phyloP scores from a whole-genome alignment of 805 yeast genomes.

The Myxozyma lipomycoides region DNA sequence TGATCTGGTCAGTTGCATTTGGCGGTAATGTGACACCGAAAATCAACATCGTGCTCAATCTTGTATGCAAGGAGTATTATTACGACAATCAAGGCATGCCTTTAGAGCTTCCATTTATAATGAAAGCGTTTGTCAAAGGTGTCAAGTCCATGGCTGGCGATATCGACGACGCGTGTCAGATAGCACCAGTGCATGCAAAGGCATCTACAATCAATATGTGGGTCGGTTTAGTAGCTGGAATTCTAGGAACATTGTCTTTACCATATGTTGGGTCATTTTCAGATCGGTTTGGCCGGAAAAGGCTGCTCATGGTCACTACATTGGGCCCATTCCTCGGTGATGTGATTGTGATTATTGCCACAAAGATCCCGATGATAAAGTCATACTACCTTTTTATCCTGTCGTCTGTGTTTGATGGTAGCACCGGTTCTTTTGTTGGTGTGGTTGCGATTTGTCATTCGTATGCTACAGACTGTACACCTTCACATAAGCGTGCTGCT shows the following conservation, averaged over 20 bases:
- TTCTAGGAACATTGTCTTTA: constrained; percentile 14
- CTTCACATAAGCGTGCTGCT: constrained; percentile 16
- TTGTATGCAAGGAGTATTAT: constrained; percentile 21
- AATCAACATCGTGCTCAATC: constrained; percentile 17
- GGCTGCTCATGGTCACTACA: constrained; percentile 5
- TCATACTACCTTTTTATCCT: constrained; percentile 16
- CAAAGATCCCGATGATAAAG: constrained; percentile 10
- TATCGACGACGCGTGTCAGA: constrained; percentile 17
- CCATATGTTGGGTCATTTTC: constrained; percentile 14
- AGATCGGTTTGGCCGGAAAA: constrained; percentile 17
- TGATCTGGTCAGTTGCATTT: constrained; percentile 13
- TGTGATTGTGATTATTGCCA: constrained; percentile 10
- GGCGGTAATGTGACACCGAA: constrained; percentile 24
- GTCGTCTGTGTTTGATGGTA: constrained; percentile 16
- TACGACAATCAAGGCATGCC: constrained; percentile 6
- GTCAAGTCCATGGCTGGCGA: constrained; percentile 2
- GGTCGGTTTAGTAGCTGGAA: constrained; percentile 21
- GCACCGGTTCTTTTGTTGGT: constrained; percentile 16
- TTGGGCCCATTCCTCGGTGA: constrained; percentile 23
- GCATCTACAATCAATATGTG: constrained; percentile 16
- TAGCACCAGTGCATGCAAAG: constrained; percentile 13
- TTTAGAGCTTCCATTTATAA: neutral
- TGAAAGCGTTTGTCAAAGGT: neutral
- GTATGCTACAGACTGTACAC: constrained; percentile 19
- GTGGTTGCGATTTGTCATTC: constrained; percentile 24